Conservation (phyloP, 129 eudicot genomes). For the Lactuca sativa region DNA sequence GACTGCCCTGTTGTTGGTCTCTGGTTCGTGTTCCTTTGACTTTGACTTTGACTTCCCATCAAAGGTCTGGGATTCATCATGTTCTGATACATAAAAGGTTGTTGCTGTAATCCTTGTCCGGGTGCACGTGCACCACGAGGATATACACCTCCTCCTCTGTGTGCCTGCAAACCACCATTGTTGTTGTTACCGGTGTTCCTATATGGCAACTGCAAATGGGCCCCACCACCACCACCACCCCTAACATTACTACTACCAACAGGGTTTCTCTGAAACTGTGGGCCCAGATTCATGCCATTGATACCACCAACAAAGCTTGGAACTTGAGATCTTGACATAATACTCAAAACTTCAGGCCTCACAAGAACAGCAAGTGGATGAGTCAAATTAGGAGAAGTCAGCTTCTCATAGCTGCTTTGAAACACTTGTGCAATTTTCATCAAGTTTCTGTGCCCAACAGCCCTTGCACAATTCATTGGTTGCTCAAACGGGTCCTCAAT, state of each 20-base stretch:
- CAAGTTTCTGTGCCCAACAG: constrained; percentile 52
- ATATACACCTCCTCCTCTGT: neutral
- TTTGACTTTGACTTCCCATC: constrained; percentile 21
- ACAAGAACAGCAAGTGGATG: constrained; percentile 43
- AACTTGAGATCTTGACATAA: constrained; percentile 38
- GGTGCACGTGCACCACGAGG: constrained; percentile 18
- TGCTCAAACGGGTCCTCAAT: constrained; percentile 97
- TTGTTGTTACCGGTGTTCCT: neutral
- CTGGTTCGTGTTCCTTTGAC: constrained; percentile 12
- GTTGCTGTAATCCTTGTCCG: constrained; percentile 19
- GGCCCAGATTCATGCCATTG: constrained; percentile 23
- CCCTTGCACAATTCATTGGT: constrained; percentile 78
- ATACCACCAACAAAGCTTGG: constrained; percentile 9
- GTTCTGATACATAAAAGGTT: constrained; percentile 28
- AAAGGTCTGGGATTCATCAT: constrained; percentile 26
- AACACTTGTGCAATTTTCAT: constrained; percentile 50
- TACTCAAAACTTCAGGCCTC: constrained; percentile 43
- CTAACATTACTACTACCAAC: constrained; percentile 10
- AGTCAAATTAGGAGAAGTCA: constrained; percentile 38
- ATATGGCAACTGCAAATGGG: constrained; percentile 19
- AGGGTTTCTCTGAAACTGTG: constrained; percentile 27
- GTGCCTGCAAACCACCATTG: constrained; percentile 23
- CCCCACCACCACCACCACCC: constrained; percentile 9
- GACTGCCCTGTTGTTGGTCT: constrained; percentile 39
- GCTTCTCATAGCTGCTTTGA: constrained; percentile 39